Evolutionary conservation across 352 stramenopile species (phyloP).

Genomic region (Globisporangium paddicum): DNA sequence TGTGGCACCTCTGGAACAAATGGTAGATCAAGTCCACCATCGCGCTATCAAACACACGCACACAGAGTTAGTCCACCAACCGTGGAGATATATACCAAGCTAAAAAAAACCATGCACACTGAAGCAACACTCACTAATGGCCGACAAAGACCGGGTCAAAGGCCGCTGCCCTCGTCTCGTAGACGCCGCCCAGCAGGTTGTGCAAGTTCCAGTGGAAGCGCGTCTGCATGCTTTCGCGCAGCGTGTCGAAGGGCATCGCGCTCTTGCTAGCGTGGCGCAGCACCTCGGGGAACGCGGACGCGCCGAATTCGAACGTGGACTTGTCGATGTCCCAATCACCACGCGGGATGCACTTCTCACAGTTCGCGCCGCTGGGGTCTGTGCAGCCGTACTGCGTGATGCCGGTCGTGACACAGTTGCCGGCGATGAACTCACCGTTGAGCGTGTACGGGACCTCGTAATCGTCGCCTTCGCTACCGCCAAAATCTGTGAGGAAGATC

Average conservation of each 20-base stretch:
- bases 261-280: constrained; percentile 37
- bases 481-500: constrained; percentile 46
- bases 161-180: constrained; percentile 26
- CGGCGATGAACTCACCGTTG: constrained; percentile 25
- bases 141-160: constrained; percentile 38
- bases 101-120: neutral
- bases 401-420: constrained; percentile 56
- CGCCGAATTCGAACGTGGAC: constrained; percentile 61
- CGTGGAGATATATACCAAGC: neutral
- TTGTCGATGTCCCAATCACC: constrained; percentile 59
- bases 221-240: constrained; percentile 28
- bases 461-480: constrained; percentile 36
- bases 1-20: constrained; percentile 55
- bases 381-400: constrained; percentile 43
- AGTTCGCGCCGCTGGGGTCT: constrained; percentile 20
- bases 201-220: constrained; percentile 39
- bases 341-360: constrained; percentile 56
- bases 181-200: constrained; percentile 32
- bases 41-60: constrained; percentile 15
- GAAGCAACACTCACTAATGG: constrained; percentile 27
- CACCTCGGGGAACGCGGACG: constrained; percentile 57
- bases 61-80: neutral
- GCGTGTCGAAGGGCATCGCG: constrained; percentile 22
- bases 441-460: constrained; percentile 19
- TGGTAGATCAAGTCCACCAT: constrained; percentile 61